These are phyloP conservation scores for Tylopilus sp. DNA, from an alignment of 768 basidiomycete genomes.

Conservation along the genomic window DNA sequence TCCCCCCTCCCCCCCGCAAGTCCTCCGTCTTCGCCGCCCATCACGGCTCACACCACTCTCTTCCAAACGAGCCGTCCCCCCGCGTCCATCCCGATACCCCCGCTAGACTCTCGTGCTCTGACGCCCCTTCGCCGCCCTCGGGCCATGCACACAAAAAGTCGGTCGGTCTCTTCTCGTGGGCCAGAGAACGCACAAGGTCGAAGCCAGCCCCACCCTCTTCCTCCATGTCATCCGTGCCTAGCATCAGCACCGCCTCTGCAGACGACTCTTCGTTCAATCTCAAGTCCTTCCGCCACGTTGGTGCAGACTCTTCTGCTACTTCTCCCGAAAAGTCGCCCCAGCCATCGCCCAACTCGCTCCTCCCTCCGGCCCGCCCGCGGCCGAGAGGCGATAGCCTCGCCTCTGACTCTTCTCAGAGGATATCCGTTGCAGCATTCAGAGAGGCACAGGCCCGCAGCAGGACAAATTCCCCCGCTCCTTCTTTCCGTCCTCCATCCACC, in stretches of 20 bases:
- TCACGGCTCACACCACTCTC: conserved; percentile 52
- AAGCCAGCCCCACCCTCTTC: conserved; percentile 28
- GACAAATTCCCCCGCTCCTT: conserved; percentile 58
- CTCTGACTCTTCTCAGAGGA: conserved; percentile 68
- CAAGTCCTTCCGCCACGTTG: conserved; percentile 69
- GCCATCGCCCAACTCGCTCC: conserved; percentile 21
- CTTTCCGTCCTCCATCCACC: conserved; percentile 39
- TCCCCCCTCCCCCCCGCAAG: conserved; percentile 59
- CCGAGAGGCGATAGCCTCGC: conserved; percentile 56
- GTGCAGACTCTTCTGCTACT: conserved; percentile 39
- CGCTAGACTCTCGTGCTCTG: conserved; percentile 11
- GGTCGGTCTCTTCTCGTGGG: conserved; percentile 34
- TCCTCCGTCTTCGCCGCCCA: conserved; percentile 63
- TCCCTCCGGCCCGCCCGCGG: conserved; percentile 42
- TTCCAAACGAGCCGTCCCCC: conserved; percentile 43
- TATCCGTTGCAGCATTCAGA: conserved; percentile 78
- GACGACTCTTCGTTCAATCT: conserved; percentile 52
- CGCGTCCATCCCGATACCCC: conserved; percentile 19
- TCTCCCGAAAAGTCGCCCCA: conserved; percentile 22
- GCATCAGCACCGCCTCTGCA: conserved; percentile 18
- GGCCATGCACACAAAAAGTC: conserved; percentile 32
- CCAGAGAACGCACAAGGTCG: conserved; percentile 37
- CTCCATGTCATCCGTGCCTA: conserved; percentile 31
- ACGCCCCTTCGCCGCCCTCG: conserved; percentile 16
- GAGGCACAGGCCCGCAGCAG: conserved; percentile 68